Evolutionary conservation across 371 early-diverging fungal species (phyloP).

Genomic region (Cladochytrium tenue): DNA sequence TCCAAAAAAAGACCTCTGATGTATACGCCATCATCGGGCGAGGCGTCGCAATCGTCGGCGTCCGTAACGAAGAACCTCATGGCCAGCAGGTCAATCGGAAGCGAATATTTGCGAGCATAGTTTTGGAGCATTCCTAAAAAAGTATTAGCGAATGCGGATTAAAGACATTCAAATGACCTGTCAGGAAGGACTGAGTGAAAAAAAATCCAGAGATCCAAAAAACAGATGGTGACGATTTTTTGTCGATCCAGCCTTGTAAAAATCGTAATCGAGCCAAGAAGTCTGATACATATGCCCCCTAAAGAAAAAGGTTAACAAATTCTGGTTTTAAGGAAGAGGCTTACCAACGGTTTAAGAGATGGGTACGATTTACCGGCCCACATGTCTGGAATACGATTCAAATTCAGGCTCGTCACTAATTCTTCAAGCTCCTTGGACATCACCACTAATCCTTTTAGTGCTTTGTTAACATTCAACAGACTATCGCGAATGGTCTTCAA

Average conservation of each 20-base stretch:
- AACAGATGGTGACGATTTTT: conserved; percentile 43
- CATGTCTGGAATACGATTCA: conserved; percentile 57
- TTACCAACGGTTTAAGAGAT: conserved; percentile 55
- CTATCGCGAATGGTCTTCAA: conserved; percentile 48
- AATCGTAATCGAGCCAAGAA: conserved; percentile 50
- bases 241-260: conserved; percentile 56
- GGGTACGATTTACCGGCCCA: conserved; percentile 62
- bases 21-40: conserved; percentile 56
- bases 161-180: conserved; percentile 30
- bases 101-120: conserved; percentile 55
- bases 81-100: conserved; percentile 57
- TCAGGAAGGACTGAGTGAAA: conserved; percentile 63
- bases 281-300: conserved; percentile 54
- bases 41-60: conserved; percentile 31
- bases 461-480: conserved; percentile 57
- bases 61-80: conserved; percentile 49
- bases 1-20: conserved; percentile 58
- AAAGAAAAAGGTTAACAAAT: conserved; percentile 4
- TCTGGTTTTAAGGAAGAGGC: conserved; percentile 1
- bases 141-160: not conserved
- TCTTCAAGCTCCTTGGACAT: conserved; percentile 66
- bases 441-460: conserved; percentile 59
- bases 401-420: conserved; percentile 41
- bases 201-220: conserved; percentile 66
- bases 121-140: conserved; percentile 56